A percentile compares a stretch with the other conserved stretches of the same genome.
These are phyloP conservation scores for Candida hispaniensis DNA, from an alignment of 805 yeast genomes.

Conservation along the genomic window DNA sequence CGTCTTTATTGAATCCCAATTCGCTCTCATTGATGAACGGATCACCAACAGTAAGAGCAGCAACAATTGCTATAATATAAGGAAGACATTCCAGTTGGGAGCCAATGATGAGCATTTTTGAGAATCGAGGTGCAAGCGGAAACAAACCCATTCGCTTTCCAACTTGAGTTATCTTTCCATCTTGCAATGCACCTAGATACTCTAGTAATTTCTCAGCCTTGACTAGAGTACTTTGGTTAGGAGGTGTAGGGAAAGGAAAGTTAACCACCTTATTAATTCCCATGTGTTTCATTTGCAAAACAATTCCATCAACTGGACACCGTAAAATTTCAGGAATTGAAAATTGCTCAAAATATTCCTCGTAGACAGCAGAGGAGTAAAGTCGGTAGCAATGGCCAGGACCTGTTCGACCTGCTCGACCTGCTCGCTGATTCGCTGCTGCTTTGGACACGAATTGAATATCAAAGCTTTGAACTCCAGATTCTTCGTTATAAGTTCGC, in stretches of 20 bases:
- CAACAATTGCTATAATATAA: constrained; percentile 81
- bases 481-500: constrained; percentile 65
- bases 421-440: constrained; percentile 88
- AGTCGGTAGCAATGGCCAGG: constrained; percentile 95
- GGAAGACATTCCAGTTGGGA: constrained; percentile 80
- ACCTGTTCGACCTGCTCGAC: constrained; percentile 97
- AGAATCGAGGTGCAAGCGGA: constrained; percentile 88
- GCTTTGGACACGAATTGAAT: constrained; percentile 92
- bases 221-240: constrained; percentile 47
- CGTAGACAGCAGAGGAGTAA: constrained; percentile 88
- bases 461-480: constrained; percentile 88
- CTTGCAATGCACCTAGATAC: constrained; percentile 67
- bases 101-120: constrained; percentile 80
- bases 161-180: constrained; percentile 53
- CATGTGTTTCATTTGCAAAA: constrained; percentile 91
- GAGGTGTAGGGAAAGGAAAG: constrained; percentile 96
- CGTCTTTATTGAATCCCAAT: constrained; percentile 40
- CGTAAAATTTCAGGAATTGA: constrained; percentile 81
- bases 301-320: constrained; percentile 96
- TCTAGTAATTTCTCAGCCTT: constrained; percentile 60
- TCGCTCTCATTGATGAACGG: constrained; percentile 73
- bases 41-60: constrained; percentile 88
- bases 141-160: constrained; percentile 83
- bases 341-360: constrained; percentile 72
- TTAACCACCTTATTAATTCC: constrained; percentile 83